These are phyloP conservation scores for Tillandsia leiboldiana DNA, from an alignment of 176 grass and related monocot genomes.

Conservation along the genomic window DNA sequence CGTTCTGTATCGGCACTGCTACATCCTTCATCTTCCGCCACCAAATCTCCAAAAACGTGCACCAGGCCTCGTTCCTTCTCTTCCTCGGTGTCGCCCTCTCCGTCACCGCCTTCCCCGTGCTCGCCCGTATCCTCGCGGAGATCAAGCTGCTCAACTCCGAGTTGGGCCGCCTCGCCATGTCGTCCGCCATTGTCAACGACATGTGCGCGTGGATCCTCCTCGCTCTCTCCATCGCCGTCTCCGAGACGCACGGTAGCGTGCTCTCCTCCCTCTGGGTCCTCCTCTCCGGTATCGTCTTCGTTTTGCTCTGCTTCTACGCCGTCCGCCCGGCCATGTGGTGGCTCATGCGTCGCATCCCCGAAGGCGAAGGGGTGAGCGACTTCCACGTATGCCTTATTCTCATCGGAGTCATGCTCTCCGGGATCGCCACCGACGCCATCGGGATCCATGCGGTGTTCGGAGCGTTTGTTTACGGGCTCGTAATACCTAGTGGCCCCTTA, in stretches of 20 bases:
- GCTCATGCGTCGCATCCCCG: constrained; percentile 46
- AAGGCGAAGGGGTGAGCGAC: constrained; percentile 50
- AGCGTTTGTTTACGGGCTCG: constrained; percentile 66
- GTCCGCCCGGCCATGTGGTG: constrained; percentile 65
- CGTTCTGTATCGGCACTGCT: constrained; percentile 57
- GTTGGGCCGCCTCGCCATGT: constrained; percentile 59
- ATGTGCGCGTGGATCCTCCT: constrained; percentile 75
- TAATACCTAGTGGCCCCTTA: constrained; percentile 53
- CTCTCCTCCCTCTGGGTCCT: constrained; percentile 60
- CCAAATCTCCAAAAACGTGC: constrained; percentile 49
- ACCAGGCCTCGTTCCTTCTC: constrained; percentile 50
- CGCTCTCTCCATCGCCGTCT: constrained; percentile 50
- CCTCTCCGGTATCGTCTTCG: constrained; percentile 38
- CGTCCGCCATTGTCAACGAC: constrained; percentile 70
- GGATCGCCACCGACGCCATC: constrained; percentile 47
- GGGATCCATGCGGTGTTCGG: constrained; percentile 67
- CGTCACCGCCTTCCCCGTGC: constrained; percentile 71
- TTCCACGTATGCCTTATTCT: constrained; percentile 56
- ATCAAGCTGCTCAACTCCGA: constrained; percentile 68
- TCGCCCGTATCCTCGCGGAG: constrained; percentile 81
- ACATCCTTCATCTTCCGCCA: constrained; percentile 50
- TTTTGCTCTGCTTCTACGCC: constrained; percentile 56
- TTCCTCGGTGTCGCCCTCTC: constrained; percentile 78
- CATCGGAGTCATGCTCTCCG: constrained; percentile 54
- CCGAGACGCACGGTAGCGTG: constrained; percentile 27